A percentile compares a stretch with the other conserved stretches of the same genome.
Conservation (phyloP, 2,329 filamentous ascomycete species). For the Fusarium sp. region DNA sequence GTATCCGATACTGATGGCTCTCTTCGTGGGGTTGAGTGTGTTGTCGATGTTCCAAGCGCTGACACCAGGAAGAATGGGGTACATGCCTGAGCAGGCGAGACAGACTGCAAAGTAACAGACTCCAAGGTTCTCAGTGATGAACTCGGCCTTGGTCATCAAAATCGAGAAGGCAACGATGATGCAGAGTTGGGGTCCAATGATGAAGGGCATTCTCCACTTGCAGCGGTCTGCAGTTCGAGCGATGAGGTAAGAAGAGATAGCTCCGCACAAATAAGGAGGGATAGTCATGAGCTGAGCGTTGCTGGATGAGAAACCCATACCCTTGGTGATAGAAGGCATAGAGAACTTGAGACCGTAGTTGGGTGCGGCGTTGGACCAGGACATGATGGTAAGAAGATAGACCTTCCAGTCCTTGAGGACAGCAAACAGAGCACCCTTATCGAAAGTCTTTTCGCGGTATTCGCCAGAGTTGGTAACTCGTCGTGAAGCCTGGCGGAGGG, state of each 20-base stretch:
- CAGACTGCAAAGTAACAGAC: constrained; percentile 39
- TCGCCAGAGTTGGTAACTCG: constrained; percentile 25
- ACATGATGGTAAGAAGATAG: constrained; percentile 54
- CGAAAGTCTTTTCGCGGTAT: constrained; percentile 28
- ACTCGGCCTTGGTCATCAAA: constrained; percentile 35
- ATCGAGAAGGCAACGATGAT: constrained; percentile 48
- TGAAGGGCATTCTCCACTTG: constrained; percentile 52
- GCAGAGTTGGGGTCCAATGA: constrained; percentile 46
- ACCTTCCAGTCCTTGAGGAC: constrained; percentile 50
- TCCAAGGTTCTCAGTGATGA: constrained; percentile 32
- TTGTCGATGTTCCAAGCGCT: constrained; percentile 55
- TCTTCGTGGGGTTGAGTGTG: constrained; percentile 49
- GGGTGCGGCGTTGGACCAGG: constrained; percentile 54
- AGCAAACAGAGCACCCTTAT: constrained; percentile 17
- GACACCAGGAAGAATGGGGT: constrained; percentile 50
- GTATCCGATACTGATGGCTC: constrained; percentile 52
- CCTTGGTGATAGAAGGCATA: constrained; percentile 54
- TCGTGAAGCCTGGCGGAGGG: constrained; percentile 27
- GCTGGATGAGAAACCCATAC: constrained; percentile 54
- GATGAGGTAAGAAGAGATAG: constrained; percentile 40
- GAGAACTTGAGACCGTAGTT: constrained; percentile 49
- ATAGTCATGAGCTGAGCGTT: constrained; percentile 49
- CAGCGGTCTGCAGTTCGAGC: constrained; percentile 48
- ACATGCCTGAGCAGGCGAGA: constrained; percentile 50
- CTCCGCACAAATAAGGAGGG: constrained; percentile 50